Percentiles rank a stretch among this genome's conserved stretches.
These are phyloP conservation scores for Xenosphaeropsis pyriputrescens DNA, from an alignment of 2,329 filamentous ascomycete genomes.

Conservation along the genomic window DNA sequence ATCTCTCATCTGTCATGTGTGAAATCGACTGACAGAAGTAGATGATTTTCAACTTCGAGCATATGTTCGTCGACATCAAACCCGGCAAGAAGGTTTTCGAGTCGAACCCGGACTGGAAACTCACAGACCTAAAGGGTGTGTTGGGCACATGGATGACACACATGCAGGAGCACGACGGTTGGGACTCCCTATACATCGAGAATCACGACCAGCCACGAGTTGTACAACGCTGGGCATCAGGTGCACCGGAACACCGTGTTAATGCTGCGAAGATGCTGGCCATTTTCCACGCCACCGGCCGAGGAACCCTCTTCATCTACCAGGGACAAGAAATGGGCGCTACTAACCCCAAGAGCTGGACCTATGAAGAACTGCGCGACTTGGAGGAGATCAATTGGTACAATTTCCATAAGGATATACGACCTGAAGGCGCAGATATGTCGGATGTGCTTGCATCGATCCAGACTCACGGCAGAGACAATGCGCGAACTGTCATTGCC, in stretches of 20 bases:
- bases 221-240: conserved; percentile 31
- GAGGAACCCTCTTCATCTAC: conserved; percentile 41
- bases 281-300: conserved; percentile 30
- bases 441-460: conserved; percentile 33
- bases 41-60: conserved; percentile 49
- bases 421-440: conserved; percentile 22
- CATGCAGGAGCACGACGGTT: conserved; percentile 32
- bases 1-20: not conserved
- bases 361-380: conserved; percentile 31
- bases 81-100: conserved; percentile 9
- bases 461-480: conserved; percentile 46
- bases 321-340: conserved; percentile 47
- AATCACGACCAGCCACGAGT: conserved; percentile 48
- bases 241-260: conserved; percentile 16
- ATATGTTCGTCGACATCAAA: conserved; percentile 17
- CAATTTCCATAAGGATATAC: conserved; percentile 23
- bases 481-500: conserved; percentile 54
- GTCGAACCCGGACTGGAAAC: conserved; percentile 20
- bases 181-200: conserved; percentile 46
- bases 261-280: conserved; percentile 34
- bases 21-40: not conserved
- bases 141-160: conserved; percentile 30
- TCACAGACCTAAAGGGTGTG: conserved; percentile 23
- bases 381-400: conserved; percentile 35
- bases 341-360: conserved; percentile 37